These are phyloP conservation scores for Ceriops tagal DNA, from an alignment of 345 rosid species.

Conservation along the genomic window DNA sequence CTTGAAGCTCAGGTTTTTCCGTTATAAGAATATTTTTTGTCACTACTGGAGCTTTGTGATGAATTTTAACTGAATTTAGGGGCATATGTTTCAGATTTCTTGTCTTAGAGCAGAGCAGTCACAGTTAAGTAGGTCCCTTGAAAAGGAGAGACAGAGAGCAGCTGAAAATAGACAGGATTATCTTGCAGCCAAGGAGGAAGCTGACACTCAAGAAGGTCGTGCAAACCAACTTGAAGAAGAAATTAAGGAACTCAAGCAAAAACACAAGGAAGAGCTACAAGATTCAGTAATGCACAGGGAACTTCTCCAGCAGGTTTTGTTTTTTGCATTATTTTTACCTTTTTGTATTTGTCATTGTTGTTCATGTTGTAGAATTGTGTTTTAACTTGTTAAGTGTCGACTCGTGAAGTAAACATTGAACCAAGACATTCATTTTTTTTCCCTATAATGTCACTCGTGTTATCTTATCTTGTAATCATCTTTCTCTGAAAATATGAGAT, in stretches of 20 bases:
- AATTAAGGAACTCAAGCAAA: conserved; percentile 68
- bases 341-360: neutral
- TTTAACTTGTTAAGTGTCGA: neutral
- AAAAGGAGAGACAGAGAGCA: conserved; percentile 97
- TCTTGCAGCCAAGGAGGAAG: conserved; percentile 96
- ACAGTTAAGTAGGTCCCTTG: conserved; percentile 86
- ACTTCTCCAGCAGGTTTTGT: conserved; percentile 74
- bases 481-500: no score
- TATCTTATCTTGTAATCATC: no score
- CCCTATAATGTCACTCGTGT: no score
- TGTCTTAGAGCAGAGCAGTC: conserved; percentile 95
- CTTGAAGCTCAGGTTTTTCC: conserved; percentile 89
- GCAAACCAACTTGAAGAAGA: conserved; percentile 83
- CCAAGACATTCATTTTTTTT: no score
- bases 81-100: conserved; percentile 60
- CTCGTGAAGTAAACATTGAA: no score
- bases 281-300: conserved; percentile 73
- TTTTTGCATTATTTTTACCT: neutral
- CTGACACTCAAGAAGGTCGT: conserved; percentile 89
- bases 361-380: neutral
- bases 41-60: conserved; percentile 12
- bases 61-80: conserved; percentile 28
- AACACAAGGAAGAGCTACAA: conserved; percentile 89
- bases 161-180: conserved; percentile 95
- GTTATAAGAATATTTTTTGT: conserved; percentile 4